Percentiles rank a stretch among this genome's conserved stretches.
Evolutionary conservation across 2,329 filamentous ascomycete species (phyloP).

Genomic region (Didymella keratinophila): DNA sequence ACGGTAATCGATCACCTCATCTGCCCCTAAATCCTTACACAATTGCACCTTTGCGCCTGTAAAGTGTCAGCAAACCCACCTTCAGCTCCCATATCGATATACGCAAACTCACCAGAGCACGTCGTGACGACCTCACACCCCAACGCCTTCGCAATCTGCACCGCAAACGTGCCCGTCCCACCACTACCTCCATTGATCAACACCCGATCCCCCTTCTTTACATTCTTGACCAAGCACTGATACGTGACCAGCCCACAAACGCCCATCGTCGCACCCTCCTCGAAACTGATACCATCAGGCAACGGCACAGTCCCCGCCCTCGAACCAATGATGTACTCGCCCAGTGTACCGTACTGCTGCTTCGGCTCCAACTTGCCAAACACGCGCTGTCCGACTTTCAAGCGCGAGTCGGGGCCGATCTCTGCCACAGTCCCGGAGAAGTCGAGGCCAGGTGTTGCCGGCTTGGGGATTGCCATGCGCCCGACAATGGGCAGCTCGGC

Average conservation of each 20-base stretch:
- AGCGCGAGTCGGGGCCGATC: slow-evolving; percentile 9
- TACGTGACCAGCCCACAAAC: slow-evolving; percentile 35
- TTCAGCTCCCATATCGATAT: too few species aligned
- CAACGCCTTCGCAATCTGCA: slow-evolving; percentile 68
- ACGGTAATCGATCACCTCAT: slow-evolving; percentile 68
- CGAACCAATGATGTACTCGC: slow-evolving; percentile 33
- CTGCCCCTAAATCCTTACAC: slow-evolving; percentile 65
- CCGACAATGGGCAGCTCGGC: slow-evolving; percentile 29
- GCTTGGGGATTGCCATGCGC: slow-evolving; percentile 30
- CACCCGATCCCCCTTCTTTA: slow-evolving; percentile 55
- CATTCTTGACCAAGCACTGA: slow-evolving; percentile 28
- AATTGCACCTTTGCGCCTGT: slow-evolving; percentile 61
- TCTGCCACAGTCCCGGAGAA: slow-evolving; percentile 27
- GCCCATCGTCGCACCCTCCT: slow-evolving; percentile 30
- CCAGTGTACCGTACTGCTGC: slow-evolving; percentile 32
- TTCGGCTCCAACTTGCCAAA: slow-evolving; percentile 37
- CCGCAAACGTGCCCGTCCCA: slow-evolving; percentile 65
- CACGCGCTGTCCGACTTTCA: slow-evolving; percentile 29
- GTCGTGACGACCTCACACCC: slow-evolving; percentile 65
- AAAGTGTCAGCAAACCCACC: neutral
- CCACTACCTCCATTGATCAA: slow-evolving; percentile 71
- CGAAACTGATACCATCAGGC: slow-evolving; percentile 20
- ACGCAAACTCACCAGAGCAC: slow-evolving; percentile 57
- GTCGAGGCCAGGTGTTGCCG: slow-evolving; percentile 35
- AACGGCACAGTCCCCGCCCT: slow-evolving; percentile 28